Percentiles rank a stretch among this genome's conserved stretches.
These are phyloP conservation scores for Aspergillus egyptiacus DNA, from an alignment of 495 filamentous ascomycete species.

Conservation along the genomic window DNA sequence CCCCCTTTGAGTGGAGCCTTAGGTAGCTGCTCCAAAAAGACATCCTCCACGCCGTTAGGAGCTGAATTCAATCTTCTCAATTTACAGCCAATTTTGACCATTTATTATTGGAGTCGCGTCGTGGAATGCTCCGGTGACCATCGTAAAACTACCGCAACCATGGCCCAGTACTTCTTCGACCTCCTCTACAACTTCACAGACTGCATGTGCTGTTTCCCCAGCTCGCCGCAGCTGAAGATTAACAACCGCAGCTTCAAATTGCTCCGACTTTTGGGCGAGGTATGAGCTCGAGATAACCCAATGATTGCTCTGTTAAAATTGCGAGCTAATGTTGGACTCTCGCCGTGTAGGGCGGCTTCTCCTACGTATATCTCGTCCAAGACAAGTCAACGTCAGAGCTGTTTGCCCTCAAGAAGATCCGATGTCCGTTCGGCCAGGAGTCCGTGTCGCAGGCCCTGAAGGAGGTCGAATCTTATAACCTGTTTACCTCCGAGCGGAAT, in stretches of 20 bases:
- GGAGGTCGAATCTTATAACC: conserved; percentile 92
- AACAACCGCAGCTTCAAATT: conserved; percentile 95
- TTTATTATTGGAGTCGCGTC: not conserved
- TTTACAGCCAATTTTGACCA: not conserved
- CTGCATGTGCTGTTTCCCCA: conserved; percentile 93
- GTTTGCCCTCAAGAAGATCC: conserved; percentile 96
- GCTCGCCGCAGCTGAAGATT: conserved; percentile 88
- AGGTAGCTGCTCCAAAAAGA: not conserved
- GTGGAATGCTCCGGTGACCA: not conserved
- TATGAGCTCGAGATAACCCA: conserved; percentile 25
- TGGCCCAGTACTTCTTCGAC: conserved; percentile 85
- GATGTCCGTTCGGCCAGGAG: conserved; percentile 95
- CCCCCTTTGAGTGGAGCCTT: conserved; percentile 2
- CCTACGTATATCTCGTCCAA: conserved; percentile 97
- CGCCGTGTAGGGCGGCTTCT: conserved; percentile 74
- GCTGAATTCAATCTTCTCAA: not conserved
- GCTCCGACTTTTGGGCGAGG: conserved; percentile 84
- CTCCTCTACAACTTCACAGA: conserved; percentile 83
- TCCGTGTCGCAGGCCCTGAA: conserved; percentile 89
- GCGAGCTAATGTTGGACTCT: not conserved
- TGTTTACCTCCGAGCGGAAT: conserved; percentile 74
- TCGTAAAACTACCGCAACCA: conserved; percentile 28
- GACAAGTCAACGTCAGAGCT: conserved; percentile 73
- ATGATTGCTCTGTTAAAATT: not conserved
- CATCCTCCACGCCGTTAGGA: not conserved